Evolutionary conservation across 23 red algal genomes (phyloP).

Genomic region (Gracilaria vermiculophylla): DNA sequence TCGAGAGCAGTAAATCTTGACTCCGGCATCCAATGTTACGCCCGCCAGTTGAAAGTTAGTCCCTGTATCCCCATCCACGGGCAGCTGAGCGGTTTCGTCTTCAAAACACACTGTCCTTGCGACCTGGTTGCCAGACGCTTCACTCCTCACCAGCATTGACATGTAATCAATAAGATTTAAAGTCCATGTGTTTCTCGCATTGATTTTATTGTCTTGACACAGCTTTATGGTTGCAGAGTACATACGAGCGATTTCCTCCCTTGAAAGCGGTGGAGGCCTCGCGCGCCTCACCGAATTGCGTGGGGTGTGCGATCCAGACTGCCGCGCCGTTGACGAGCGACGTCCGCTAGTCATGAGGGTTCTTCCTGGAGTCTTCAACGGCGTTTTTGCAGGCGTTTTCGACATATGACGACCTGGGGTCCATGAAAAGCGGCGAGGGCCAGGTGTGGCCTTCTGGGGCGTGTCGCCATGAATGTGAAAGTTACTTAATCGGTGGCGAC

Average conservation of each 20-base stretch:
- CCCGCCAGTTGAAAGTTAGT: constrained; percentile 96
- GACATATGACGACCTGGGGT: not conserved
- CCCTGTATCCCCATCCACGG: not conserved
- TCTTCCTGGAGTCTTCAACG: not conserved
- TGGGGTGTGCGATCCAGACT: not conserved
- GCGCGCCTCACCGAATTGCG: not conserved
- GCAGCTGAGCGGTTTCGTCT: not conserved
- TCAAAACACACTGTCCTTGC: constrained; percentile 29
- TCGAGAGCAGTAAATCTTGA: constrained; percentile 90
- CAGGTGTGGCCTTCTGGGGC: not conserved
- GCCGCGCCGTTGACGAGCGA: not conserved
- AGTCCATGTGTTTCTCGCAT: constrained; percentile 90
- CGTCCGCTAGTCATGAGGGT: not conserved
- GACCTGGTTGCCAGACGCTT: constrained; percentile 13
- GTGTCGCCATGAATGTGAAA: constrained; percentile 2
- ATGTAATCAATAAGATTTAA: constrained; percentile 95
- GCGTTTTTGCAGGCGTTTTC: not conserved
- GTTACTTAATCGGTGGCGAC: not conserved
- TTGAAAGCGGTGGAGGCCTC: constrained; percentile 25
- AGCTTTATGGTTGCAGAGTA: constrained; percentile 93
- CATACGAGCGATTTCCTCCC: constrained; percentile 72
- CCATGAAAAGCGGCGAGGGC: not conserved
- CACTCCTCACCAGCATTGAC: constrained; percentile 44
- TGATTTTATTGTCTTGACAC: constrained; percentile 91
- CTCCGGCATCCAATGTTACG: constrained; percentile 92